phyloP scores from a whole-genome alignment of 106 monocot species.

The Dioscorea alata region DNA sequence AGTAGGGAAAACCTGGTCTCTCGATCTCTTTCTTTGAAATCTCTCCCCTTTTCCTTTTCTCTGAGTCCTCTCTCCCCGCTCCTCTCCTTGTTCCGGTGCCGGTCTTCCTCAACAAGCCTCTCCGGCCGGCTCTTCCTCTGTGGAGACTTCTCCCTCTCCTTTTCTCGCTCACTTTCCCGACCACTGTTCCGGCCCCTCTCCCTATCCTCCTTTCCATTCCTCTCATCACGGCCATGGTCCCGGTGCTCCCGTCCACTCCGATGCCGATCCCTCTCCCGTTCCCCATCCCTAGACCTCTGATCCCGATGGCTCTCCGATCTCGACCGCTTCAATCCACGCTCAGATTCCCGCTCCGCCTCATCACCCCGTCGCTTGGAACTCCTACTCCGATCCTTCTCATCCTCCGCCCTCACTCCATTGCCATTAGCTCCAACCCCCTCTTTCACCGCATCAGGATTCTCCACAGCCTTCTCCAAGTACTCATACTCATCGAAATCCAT shows the following conservation, averaged over 20 bases:
- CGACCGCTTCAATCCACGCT: slow-evolving; percentile 38
- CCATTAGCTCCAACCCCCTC: slow-evolving; percentile 19
- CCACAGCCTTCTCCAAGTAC: slow-evolving; percentile 88
- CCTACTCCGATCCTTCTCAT: slow-evolving; percentile 39
- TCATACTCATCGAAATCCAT: slow-evolving; percentile 99
- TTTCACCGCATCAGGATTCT: slow-evolving; percentile 26
- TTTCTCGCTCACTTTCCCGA: neutral
- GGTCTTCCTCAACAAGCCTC: slow-evolving; percentile 38
- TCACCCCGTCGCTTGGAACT: slow-evolving; percentile 31
- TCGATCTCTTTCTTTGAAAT: slow-evolving; percentile 17
- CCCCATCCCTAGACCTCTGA: slow-evolving; percentile 11
- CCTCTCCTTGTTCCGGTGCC: slow-evolving; percentile 10
- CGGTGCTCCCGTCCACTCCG: slow-evolving; percentile 21
- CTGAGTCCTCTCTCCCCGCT: slow-evolving; percentile 17
- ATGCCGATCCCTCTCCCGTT: slow-evolving; percentile 23
- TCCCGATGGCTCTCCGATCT: slow-evolving; percentile 10
- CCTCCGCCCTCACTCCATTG: slow-evolving; percentile 12
- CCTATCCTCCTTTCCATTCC: slow-evolving; percentile 21
- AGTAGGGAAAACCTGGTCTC: slow-evolving; percentile 17
- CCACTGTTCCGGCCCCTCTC: slow-evolving; percentile 23
- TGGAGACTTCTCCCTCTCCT: slow-evolving; percentile 35
- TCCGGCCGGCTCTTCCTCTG: slow-evolving; percentile 53
- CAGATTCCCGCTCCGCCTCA: slow-evolving; percentile 16
- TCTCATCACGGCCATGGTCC: slow-evolving; percentile 21
- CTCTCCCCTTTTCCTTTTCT: slow-evolving; percentile 25